Conservation (phyloP, 169 alveolate genomes). For the Babesia ovis region DNA sequence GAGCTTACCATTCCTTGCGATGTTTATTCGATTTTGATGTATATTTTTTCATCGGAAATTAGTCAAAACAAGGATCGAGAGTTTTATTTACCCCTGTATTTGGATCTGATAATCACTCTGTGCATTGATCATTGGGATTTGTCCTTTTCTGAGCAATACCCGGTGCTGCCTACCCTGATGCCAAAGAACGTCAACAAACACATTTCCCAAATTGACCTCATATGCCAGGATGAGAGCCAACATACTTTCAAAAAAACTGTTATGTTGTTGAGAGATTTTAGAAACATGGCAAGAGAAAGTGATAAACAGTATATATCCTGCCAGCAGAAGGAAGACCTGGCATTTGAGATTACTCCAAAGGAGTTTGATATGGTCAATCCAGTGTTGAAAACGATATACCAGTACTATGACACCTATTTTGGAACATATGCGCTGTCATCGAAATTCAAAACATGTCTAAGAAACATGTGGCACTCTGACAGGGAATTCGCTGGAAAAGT, state of each 20-base stretch:
- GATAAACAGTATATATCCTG: background rate
- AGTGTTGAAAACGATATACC: background rate
- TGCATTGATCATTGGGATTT: slow-evolving; percentile 10
- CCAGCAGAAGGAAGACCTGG: background rate
- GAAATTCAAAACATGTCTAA: slow-evolving; percentile 5
- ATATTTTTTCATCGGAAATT: slow-evolving; percentile 8
- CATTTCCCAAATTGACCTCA: slow-evolving; percentile 23
- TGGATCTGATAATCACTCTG: slow-evolving; percentile 23
- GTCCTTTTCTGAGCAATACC: slow-evolving; percentile 16
- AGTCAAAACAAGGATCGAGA: slow-evolving; percentile 22
- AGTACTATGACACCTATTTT: slow-evolving; percentile 13
- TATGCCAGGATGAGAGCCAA: slow-evolving; percentile 7
- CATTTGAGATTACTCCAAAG: slow-evolving; percentile 1
- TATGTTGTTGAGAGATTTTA: slow-evolving; percentile 7
- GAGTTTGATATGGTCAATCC: background rate
- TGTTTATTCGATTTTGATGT: slow-evolving; percentile 1
- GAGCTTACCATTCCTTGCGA: slow-evolving; percentile 5
- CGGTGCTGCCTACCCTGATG: slow-evolving; percentile 19
- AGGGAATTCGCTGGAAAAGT: slow-evolving; percentile 25
- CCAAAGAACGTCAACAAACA: background rate
- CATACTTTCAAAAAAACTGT: slow-evolving; percentile 2
- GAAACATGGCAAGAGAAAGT: background rate
- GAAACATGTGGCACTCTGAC: slow-evolving; percentile 48
- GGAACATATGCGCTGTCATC: background rate
- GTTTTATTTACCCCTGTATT: slow-evolving; percentile 11